These are phyloP conservation scores for Suillus bovinus DNA, from an alignment of 768 basidiomycete species.

Conservation along the genomic window DNA sequence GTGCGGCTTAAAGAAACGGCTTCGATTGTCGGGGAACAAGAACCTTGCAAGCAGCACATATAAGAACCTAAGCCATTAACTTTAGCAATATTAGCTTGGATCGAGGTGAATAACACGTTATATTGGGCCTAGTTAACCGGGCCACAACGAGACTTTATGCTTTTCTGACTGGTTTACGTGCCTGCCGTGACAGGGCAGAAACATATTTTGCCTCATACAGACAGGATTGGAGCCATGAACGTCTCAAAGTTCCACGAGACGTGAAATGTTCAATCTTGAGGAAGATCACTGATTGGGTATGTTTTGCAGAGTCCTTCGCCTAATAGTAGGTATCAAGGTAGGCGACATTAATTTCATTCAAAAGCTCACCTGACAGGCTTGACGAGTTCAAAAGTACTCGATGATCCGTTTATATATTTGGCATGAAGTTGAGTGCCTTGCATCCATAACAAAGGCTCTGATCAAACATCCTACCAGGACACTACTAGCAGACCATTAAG, in stretches of 20 bases:
- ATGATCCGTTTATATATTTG: neutral
- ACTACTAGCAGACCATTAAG: constrained; percentile 27
- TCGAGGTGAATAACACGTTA: neutral
- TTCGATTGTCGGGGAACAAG: neutral
- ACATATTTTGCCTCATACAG: neutral
- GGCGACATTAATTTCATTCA: neutral
- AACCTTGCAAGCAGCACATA: neutral
- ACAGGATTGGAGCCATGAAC: neutral
- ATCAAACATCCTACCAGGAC: constrained; percentile 21
- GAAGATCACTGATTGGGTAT: neutral
- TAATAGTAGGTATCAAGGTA: neutral
- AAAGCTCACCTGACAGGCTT: constrained; percentile 24
- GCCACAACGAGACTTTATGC: too few relatives aligned
- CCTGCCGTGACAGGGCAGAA: neutral
- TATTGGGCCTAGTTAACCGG: too few relatives aligned
- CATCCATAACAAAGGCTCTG: constrained; percentile 25
- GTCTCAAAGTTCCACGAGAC: neutral
- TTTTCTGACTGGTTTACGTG: neutral
- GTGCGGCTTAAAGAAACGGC: neutral
- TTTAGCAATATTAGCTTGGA: neutral
- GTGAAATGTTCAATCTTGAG: neutral
- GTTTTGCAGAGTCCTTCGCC: constrained; percentile 28
- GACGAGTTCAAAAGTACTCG: neutral
- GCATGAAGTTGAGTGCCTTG: constrained; percentile 20
- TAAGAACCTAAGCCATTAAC: neutral